These are phyloP conservation scores for Ophiosphaerella narmari DNA, from an alignment of 2,329 filamentous ascomycete species.

Conservation along the genomic window DNA sequence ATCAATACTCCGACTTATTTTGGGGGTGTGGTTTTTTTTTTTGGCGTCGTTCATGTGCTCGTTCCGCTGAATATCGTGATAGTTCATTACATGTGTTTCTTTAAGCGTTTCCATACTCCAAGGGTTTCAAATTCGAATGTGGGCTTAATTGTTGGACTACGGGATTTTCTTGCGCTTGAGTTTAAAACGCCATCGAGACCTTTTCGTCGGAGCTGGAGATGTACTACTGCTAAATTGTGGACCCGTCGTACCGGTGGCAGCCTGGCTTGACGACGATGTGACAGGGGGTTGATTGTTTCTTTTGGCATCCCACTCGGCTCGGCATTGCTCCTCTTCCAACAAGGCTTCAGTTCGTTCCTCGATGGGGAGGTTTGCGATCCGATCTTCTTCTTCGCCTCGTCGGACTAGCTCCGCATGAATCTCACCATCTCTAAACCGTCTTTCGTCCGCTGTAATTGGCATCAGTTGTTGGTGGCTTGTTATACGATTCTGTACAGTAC, in stretches of 20 bases:
- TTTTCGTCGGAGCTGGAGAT: not conserved
- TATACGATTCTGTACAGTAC: not conserved
- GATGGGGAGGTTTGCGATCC: not conserved
- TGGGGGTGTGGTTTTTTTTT: too few relatives aligned
- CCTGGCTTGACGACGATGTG: not conserved
- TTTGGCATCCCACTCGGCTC: not conserved
- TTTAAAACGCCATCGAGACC: not conserved
- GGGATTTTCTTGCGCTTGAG: not conserved
- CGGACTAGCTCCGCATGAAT: not conserved
- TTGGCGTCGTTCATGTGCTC: too few relatives aligned
- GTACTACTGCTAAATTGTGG: not conserved
- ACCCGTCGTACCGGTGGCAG: not conserved
- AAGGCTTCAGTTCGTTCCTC: not conserved
- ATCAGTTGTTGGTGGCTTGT: too few relatives aligned
- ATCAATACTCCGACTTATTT: too few relatives aligned
- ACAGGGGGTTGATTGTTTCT: not conserved
- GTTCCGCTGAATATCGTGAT: too few relatives aligned
- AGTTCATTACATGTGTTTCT: not conserved
- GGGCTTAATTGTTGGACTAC: too few relatives aligned
- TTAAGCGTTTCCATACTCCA: too few relatives aligned
- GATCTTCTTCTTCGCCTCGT: constrained; percentile 1
- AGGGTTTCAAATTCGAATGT: too few relatives aligned
- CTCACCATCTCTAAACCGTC: not conserved
- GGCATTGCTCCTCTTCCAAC: not conserved
- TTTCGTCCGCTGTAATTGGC: not conserved